Conservation (phyloP, 2,329 filamentous ascomycete species). For the Alternaria postmessia region DNA sequence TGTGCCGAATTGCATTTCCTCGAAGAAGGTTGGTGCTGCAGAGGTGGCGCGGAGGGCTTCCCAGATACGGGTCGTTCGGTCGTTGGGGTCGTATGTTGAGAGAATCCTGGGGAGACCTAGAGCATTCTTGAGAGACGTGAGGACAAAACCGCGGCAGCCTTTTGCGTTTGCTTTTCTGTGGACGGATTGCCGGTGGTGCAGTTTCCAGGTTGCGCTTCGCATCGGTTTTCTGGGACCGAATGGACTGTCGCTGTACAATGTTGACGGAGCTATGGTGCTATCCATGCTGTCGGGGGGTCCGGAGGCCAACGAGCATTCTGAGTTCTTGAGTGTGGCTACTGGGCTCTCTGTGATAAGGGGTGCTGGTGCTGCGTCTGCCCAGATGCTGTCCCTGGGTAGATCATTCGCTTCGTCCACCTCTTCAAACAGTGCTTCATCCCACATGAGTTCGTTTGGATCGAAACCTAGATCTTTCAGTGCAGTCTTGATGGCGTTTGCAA, state of each 20-base stretch:
- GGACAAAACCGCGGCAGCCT: constrained; percentile 51
- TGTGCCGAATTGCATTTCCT: constrained; percentile 59
- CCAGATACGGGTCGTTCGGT: constrained; percentile 54
- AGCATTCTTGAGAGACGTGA: constrained; percentile 51
- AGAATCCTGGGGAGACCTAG: constrained; percentile 48
- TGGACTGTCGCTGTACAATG: constrained; percentile 23
- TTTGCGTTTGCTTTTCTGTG: constrained; percentile 43
- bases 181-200: constrained; percentile 45
- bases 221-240: constrained; percentile 23
- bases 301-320: constrained; percentile 18
- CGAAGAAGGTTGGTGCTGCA: constrained; percentile 61
- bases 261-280: constrained; percentile 7
- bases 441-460: constrained; percentile 50
- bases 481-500: constrained; percentile 49
- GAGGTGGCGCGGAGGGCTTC: constrained; percentile 62
- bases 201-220: constrained; percentile 44
- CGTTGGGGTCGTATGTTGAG: constrained; percentile 51
- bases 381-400: constrained; percentile 45
- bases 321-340: constrained; percentile 29
- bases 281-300: constrained; percentile 12
- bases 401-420: constrained; percentile 40
- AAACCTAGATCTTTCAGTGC: constrained; percentile 45
- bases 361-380: constrained; percentile 38
- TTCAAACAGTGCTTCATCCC: constrained; percentile 52
- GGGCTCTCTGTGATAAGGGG: constrained; percentile 40